Percentiles rank a stretch among this genome's conserved stretches.
These are phyloP conservation scores for Candida sonorensis DNA, from an alignment of 805 yeast genomes.

Conservation along the genomic window DNA sequence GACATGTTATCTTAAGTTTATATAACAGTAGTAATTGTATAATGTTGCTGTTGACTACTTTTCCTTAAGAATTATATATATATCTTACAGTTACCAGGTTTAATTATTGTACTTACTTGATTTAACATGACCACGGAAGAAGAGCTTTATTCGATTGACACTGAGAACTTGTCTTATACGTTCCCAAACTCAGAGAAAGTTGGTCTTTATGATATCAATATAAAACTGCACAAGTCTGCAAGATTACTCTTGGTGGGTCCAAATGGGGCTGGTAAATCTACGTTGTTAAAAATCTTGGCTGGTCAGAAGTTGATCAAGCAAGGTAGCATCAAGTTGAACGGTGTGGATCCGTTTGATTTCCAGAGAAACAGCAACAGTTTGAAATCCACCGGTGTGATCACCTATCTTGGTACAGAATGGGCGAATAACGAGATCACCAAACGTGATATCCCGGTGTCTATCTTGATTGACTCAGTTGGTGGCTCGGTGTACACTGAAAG, in stretches of 20 bases:
- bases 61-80: no score
- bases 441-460: constrained; percentile 83
- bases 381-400: constrained; percentile 25
- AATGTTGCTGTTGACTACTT: no score
- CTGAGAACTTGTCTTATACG: constrained; percentile 58
- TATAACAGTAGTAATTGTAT: no score
- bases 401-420: constrained; percentile 97
- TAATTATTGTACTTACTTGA: no score
- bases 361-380: constrained; percentile 18
- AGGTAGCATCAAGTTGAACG: constrained; percentile 70
- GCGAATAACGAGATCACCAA: constrained; percentile 85
- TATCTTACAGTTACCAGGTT: no score
- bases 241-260: constrained; percentile 84
- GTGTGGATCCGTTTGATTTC: constrained; percentile 71
- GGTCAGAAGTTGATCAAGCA: constrained; percentile 81
- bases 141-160: constrained; percentile 44
- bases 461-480: constrained; percentile 75
- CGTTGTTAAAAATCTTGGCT: constrained; percentile 74
- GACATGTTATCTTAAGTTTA: no score
- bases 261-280: constrained; percentile 96
- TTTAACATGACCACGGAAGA: no score
- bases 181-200: constrained; percentile 53
- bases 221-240: constrained; percentile 62
- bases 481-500: constrained; percentile 66
- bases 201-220: constrained; percentile 59